Evolutionary conservation across 2,329 filamentous ascomycete species (phyloP).

Genomic region (Albophoma yamanashiensis): DNA sequence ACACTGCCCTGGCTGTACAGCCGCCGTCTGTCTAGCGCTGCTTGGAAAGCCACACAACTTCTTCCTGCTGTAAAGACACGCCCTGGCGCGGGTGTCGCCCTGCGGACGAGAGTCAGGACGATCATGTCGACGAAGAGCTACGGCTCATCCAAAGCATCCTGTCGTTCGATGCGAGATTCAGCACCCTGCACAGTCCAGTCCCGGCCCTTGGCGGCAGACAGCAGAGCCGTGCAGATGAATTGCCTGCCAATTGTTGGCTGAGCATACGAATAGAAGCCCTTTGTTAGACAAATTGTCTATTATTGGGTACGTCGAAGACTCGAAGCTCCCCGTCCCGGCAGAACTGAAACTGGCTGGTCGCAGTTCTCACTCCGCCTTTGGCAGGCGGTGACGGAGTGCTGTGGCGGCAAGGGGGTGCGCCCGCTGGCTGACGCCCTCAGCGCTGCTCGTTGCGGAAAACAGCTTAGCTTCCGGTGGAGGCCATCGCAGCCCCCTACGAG

Average conservation of each 20-base stretch:
- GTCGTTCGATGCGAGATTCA: no score
- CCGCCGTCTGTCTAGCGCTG: background rate
- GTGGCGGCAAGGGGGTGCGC: background rate
- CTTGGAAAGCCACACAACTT: background rate
- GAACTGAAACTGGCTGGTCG: background rate
- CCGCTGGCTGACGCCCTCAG: background rate
- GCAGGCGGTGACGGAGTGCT: background rate
- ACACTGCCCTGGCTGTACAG: slow-evolving; percentile 4
- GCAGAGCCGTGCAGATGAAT: background rate
- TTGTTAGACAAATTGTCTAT: no score
- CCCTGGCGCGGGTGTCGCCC: background rate
- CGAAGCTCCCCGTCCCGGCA: background rate
- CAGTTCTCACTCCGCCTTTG: background rate
- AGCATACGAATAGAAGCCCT: background rate
- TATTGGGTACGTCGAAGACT: no score
- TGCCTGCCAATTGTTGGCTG: background rate
- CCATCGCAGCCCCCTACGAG: background rate
- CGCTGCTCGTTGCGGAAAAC: background rate
- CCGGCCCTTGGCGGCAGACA: background rate
- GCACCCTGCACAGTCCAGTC: background rate
- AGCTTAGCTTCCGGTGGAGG: background rate
- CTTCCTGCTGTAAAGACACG: background rate
- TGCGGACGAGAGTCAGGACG: slow-evolving; percentile 5
- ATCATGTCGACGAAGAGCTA: slow-evolving; percentile 5
- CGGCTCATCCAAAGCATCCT: background rate